Evolutionary conservation across 768 basidiomycete species (phyloP).

Genomic region (Mycena vitilis): DNA sequence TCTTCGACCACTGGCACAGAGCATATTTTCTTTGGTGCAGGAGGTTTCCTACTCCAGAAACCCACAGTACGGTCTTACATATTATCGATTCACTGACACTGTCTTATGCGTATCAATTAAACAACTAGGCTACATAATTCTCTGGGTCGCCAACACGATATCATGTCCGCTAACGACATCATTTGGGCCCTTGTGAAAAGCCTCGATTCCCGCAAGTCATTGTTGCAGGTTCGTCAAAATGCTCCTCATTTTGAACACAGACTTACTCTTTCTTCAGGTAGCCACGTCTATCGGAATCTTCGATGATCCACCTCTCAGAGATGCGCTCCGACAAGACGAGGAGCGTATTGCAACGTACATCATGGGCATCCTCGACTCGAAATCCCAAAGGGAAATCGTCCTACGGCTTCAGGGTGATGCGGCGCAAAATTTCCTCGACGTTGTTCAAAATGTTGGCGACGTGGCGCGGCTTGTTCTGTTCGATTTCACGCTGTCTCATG

Average conservation of each 20-base stretch:
- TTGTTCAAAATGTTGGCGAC: slow-evolving; percentile 17
- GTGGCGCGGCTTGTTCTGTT: neutral
- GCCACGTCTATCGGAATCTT: neutral
- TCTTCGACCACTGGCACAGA: neutral
- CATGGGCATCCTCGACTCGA: slow-evolving; percentile 4
- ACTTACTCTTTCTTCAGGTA: slow-evolving; percentile 2
- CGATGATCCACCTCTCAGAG: neutral
- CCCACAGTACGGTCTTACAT: neutral
- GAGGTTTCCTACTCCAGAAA: neutral
- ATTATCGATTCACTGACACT: neutral
- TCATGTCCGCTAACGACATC: slow-evolving; percentile 6
- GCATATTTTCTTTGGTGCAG: slow-evolving; percentile 4
- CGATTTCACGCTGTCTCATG: neutral
- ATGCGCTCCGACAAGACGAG: slow-evolving; percentile 21
- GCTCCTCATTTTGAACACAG: neutral
- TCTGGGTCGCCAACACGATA: neutral
- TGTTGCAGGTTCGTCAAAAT: neutral
- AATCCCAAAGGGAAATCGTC: slow-evolving; percentile 2
- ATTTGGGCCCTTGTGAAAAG: slow-evolving; percentile 11
- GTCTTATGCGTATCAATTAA: neutral
- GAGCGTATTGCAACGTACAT: slow-evolving; percentile 7
- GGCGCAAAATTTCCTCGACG: slow-evolving; percentile 18
- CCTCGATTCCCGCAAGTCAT: slow-evolving; percentile 13
- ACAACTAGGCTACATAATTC: neutral
- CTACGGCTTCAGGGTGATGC: slow-evolving; percentile 8